phyloP scores from a whole-genome alignment of 2,329 filamentous ascomycete species.

The Zarea fungicola region DNA sequence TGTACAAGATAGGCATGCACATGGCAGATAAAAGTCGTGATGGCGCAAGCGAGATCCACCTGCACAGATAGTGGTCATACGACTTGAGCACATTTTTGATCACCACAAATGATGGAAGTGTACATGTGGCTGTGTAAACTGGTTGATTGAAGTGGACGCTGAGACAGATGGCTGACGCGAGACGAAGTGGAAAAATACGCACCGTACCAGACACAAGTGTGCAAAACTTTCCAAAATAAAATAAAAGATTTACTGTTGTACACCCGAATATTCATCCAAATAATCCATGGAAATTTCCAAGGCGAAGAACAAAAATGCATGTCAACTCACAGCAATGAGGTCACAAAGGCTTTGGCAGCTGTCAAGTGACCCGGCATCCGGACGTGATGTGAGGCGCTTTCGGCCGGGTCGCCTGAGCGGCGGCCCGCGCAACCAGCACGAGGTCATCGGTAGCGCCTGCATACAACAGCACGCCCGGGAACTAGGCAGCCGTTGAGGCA shows the following conservation, averaged over 20 bases:
- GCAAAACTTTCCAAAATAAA: no score
- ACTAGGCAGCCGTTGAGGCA: background rate
- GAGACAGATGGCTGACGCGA: background rate
- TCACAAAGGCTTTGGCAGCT: background rate
- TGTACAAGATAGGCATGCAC: background rate
- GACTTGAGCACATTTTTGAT: background rate
- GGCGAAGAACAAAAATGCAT: no score
- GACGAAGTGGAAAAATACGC: background rate
- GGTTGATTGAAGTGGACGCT: background rate
- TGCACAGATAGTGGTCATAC: background rate
- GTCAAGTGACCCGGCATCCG: conserved; percentile 7
- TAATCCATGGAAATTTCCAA: no score
- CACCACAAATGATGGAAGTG: background rate
- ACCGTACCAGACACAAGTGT: no score
- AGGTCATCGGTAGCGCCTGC: background rate
- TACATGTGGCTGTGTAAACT: background rate
- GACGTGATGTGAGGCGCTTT: background rate
- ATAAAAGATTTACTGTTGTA: no score
- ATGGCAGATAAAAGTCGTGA: background rate
- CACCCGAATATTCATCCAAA: no score
- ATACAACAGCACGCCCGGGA: background rate
- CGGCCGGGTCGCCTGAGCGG: conserved; percentile 11
- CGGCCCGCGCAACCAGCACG: background rate
- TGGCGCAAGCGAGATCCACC: conserved; percentile 5
- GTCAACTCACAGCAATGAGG: background rate